Base-by-base conservation (phyloP, 148 eudicot genomes). In the Rheum nobile region DNA sequence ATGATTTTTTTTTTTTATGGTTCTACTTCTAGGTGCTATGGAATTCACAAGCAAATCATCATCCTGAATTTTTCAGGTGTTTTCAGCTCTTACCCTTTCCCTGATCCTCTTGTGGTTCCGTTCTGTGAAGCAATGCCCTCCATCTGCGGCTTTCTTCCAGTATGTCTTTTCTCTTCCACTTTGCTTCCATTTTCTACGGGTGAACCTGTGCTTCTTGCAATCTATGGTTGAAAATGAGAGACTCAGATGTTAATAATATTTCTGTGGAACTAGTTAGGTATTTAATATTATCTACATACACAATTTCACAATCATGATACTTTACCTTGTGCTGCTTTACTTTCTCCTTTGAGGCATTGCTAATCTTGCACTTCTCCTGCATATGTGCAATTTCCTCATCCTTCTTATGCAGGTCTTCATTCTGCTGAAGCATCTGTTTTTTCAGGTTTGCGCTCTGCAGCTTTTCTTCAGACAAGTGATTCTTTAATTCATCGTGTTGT, bases 401-500 rank as follows among this genome's bases (percentile, higher is more conserved):
- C 82, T 87, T 86, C 80, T 80, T 86, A 73, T 79, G 83, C 55
- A 86, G 75, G 67, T 75, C 79, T 69, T 75, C 83, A 77, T 85
- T 83, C 77, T 87, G 86, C 71, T 82, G 76, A 69, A 72, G 47
- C 37, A 84, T 77, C 80, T 85, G 84, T 83, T 86, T 87, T 77
- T 79, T 83, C 80, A 93, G 79, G 38, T 79, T 85, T 74, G 84
- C 93, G 55, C 82, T 87, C 79, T 90, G 96, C 70, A 52, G 71
- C 68, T 90, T 89, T 48, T 79, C 77, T 76, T 85, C 85, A 28
- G 69, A 73, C 83, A 84, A 73, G 42, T 75, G 76, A 48, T 72
- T 80, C 71, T 84, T 86, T 77, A 86, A 65, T 38, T 85, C 91
- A 67, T 80, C 82, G 67, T 84, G 83, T 74, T 86, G 87, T 43